A percentile compares a stretch with the other conserved stretches of the same genome.
phyloP scores from a whole-genome alignment of 345 rosid species.

The Eucalyptus shirleyi region DNA sequence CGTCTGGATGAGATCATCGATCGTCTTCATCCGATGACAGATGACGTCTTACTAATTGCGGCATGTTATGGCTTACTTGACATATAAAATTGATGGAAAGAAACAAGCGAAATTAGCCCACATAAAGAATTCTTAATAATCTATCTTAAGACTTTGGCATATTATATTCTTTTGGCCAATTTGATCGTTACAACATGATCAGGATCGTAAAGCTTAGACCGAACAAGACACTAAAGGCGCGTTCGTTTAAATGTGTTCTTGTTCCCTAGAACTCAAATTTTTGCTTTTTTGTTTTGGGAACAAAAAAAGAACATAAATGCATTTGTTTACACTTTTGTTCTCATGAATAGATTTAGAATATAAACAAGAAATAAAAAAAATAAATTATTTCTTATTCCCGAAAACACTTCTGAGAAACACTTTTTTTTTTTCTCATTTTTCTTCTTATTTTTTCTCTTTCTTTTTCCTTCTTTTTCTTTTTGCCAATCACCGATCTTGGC shows the following conservation, averaged over 20 bases:
- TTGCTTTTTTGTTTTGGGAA: rapidly evolving
- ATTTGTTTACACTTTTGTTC: too few species aligned
- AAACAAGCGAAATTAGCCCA: neutral
- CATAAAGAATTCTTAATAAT: neutral
- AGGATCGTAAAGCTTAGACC: neutral
- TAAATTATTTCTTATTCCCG: rapidly evolving
- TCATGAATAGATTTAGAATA: rapidly evolving
- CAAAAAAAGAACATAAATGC: too few species aligned
- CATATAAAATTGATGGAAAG: neutral
- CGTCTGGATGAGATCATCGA: neutral
- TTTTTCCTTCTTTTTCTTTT: too few species aligned
- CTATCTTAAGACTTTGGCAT: neutral
- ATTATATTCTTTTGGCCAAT: neutral
- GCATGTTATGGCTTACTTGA: too few species aligned
- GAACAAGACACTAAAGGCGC: neutral
- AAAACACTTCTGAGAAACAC: rapidly evolving
- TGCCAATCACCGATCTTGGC: too few species aligned
- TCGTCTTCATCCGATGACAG: neutral
- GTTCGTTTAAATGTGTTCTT: too few species aligned
- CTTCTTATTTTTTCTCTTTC: too few species aligned
- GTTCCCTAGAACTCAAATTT: too few species aligned
- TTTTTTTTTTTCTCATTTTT: too few species aligned
- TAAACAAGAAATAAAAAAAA: rapidly evolving
- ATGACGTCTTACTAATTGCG: neutral
- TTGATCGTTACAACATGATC: neutral